Evolutionary conservation across 2,329 filamentous ascomycete species (phyloP), one percentile per base, ranked within the genome.

Genomic region (Dichotomopilus funicola): DNA sequence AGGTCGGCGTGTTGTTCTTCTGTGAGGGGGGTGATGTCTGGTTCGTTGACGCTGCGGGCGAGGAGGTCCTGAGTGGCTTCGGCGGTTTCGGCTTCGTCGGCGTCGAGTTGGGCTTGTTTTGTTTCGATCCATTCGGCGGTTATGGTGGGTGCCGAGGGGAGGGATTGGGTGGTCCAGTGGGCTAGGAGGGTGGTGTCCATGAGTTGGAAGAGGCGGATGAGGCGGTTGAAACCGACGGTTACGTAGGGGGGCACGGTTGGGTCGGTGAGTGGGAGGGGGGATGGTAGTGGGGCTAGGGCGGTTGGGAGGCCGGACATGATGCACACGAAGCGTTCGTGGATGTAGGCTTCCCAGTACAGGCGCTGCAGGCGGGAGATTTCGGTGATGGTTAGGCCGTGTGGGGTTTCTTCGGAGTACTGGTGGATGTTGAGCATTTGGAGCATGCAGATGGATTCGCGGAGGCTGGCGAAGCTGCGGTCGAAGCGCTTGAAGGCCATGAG

Each of bases 1-100:
- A 53, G 37, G 44, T 54, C 52, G 40, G 49, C 52, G 45, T 54
- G 52, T 33, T 54, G 52, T 40, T 54, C 52, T 46, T 54, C 52
- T 38, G 31, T 36, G 12, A 54, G 44, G 33, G 38, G 19, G 19
- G 19, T 27, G 19, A 27, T 27, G 19, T 27, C 19, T 27, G 19
- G 19, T 27, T 27, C 33, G 38, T 46, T 46, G 33, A 40, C 52
- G 33, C 52, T 46, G 34, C 33, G 27, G 38, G 52, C 45, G 1
- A 11, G 31, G 1, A 54, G 45, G 2, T 54, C 52, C 7, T 33
- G 45, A 6, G 37, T 40, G 11, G 52, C 52, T 9, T 49, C 52
- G 33, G 52, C 52, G 3, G 52, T 54, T 11, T 54, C 52, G 38
- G 46, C 52, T 19, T 54, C 52, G 52, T 54, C 45, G n/a, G 52